A percentile compares a stretch with the other conserved stretches of the same genome.
phyloP scores from a whole-genome alignment of 208 protist genomes.

The Leishmania aethiopica region DNA sequence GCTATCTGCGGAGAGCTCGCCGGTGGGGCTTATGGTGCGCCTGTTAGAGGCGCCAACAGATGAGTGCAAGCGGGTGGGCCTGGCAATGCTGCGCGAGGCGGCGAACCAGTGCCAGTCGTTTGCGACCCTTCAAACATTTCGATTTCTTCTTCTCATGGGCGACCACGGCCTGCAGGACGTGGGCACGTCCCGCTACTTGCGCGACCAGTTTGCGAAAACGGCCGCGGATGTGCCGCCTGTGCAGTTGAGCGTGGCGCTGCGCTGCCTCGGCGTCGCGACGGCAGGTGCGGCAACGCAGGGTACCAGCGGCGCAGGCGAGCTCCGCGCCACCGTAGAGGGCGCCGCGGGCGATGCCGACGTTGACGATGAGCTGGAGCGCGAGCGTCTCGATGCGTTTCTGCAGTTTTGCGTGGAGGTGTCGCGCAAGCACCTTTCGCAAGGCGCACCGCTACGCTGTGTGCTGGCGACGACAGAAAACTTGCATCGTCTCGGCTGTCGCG shows the following conservation, averaged over 20 bases:
- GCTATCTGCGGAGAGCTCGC: conserved; percentile 33
- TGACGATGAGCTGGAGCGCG: conserved; percentile 31
- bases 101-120: conserved; percentile 57
- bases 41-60: conserved; percentile 44
- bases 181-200: conserved; percentile 54
- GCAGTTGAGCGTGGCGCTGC: conserved; percentile 77
- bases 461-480: conserved; percentile 49
- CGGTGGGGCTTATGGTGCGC: conserved; percentile 34
- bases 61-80: conserved; percentile 39
- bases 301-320: neutral
- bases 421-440: conserved; percentile 43
- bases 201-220: conserved; percentile 75
- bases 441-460: conserved; percentile 49
- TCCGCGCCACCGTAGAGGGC: neutral
- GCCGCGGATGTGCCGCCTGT: conserved; percentile 70
- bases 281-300: conserved; percentile 1
- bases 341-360: conserved; percentile 2
- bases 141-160: conserved; percentile 70
- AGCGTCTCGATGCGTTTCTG: conserved; percentile 47
- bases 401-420: conserved; percentile 62
- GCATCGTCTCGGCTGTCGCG: conserved; percentile 52
- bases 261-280: conserved; percentile 39
- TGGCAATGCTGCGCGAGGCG: conserved; percentile 60
- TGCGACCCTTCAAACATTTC: conserved; percentile 76
- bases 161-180: conserved; percentile 52